Conservation (phyloP, 108 stramenopile species). For the Nitzschia sp. region DNA sequence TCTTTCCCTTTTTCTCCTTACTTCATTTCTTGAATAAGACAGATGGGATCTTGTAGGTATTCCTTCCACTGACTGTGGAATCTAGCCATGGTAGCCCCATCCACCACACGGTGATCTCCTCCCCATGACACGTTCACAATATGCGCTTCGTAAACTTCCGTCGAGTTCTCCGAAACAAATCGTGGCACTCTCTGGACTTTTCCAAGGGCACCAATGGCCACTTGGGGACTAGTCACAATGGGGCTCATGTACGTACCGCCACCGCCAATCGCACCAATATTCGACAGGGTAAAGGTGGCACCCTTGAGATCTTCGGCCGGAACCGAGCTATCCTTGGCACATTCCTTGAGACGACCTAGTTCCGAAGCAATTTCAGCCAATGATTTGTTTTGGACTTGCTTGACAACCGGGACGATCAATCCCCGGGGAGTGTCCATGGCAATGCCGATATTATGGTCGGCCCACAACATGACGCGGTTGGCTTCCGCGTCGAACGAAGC, state of each 20-base stretch:
- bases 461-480: constrained; percentile 67
- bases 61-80: constrained; percentile 74
- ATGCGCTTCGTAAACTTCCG: constrained; percentile 64
- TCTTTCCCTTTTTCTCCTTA: constrained; percentile 22
- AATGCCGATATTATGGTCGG: constrained; percentile 92
- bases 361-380: constrained; percentile 88
- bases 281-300: constrained; percentile 92
- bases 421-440: constrained; percentile 97
- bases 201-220: constrained; percentile 97
- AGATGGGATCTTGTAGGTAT: constrained; percentile 67
- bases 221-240: constrained; percentile 88
- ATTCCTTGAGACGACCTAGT: constrained; percentile 70
- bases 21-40: constrained; percentile 68
- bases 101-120: constrained; percentile 97
- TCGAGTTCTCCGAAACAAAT: constrained; percentile 56
- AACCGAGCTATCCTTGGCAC: constrained; percentile 52
- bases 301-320: constrained; percentile 72
- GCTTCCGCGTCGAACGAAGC: constrained; percentile 71
- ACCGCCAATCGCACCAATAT: constrained; percentile 95
- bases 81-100: constrained; percentile 96
- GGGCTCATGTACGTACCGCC: constrained; percentile 93
- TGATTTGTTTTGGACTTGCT: constrained; percentile 65
- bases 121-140: constrained; percentile 96
- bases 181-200: constrained; percentile 90
- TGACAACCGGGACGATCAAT: constrained; percentile 91